phyloP scores from a whole-genome alignment of 352 stramenopile species.

The Nothophytophthora sp. region DNA sequence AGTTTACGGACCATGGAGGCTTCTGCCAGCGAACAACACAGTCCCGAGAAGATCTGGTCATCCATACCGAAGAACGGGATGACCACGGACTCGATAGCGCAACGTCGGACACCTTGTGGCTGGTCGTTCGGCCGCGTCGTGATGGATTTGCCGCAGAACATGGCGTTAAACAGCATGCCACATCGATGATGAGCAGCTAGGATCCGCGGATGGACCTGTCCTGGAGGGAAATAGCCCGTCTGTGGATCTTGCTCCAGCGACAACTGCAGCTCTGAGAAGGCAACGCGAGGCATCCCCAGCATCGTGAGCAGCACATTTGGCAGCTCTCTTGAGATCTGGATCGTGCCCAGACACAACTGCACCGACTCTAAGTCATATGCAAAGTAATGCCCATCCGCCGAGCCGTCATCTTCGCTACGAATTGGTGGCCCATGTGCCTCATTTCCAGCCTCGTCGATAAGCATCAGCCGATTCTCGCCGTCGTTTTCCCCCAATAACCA shows the following conservation, averaged over 20 bases:
- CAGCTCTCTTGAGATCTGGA: constrained; percentile 17
- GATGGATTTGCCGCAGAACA: constrained; percentile 22
- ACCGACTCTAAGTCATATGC: constrained; percentile 31
- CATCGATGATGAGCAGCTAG: constrained; percentile 12
- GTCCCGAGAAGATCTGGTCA: constrained; percentile 15
- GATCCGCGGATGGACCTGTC: constrained; percentile 5
- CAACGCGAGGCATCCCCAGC: constrained; percentile 11
- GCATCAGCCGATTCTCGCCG: not conserved
- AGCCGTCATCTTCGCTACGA: constrained; percentile 7
- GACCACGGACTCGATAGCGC: constrained; percentile 23
- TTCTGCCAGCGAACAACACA: constrained; percentile 24
- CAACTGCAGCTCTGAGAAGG: constrained; percentile 28
- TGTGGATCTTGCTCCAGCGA: constrained; percentile 24
- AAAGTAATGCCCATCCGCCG: constrained; percentile 30
- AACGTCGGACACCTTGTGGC: constrained; percentile 5
- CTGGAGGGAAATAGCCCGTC: not conserved
- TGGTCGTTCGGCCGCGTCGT: constrained; percentile 7
- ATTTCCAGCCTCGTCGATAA: constrained; percentile 8
- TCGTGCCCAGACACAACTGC: constrained; percentile 29
- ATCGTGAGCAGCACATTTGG: constrained; percentile 18
- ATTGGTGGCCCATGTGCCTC: not conserved
- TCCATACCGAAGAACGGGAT: constrained; percentile 31
- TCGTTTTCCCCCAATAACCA: constrained; percentile 1
- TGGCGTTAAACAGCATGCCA: constrained; percentile 28
- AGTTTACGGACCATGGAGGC: constrained; percentile 14